Conservation (phyloP, 257 asterid species). For the Lithospermum erythrorhizon region DNA sequence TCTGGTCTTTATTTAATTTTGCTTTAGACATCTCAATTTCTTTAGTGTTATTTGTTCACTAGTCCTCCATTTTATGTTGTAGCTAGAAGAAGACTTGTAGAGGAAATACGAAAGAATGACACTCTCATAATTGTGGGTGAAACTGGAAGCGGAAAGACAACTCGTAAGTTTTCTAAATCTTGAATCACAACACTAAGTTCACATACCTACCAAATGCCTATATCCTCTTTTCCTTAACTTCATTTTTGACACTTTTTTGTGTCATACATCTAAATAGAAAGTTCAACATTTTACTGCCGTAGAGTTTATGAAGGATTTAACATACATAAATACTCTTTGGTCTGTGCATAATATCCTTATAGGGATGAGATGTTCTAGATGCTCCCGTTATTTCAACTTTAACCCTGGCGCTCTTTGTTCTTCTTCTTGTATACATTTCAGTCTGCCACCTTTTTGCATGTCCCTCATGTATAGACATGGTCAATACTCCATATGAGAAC, state of each 20-base stretch:
- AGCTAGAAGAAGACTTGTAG: slow-evolving; percentile 77
- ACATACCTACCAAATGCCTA: background rate
- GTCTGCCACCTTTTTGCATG: background rate
- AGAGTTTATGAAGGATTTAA: background rate
- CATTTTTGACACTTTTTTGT: background rate
- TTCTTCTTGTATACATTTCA: background rate
- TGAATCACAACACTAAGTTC: background rate
- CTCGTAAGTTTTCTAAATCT: slow-evolving; percentile 52
- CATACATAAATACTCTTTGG: background rate
- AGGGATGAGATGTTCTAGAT: background rate
- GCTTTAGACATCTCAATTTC: background rate
- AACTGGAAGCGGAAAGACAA: slow-evolving; percentile 97
- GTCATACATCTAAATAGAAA: background rate
- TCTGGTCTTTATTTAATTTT: background rate
- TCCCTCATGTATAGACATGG: background rate
- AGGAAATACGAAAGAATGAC: slow-evolving; percentile 67
- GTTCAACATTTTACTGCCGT: background rate
- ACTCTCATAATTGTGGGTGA: slow-evolving; percentile 89
- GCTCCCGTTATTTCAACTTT: background rate
- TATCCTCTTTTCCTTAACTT: background rate
- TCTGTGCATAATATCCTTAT: background rate
- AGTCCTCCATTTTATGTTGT: slow-evolving; percentile 2
- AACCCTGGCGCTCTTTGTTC: background rate
- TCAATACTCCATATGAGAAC: background rate
- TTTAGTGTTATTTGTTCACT: too few species aligned